Evolutionary conservation across 495 filamentous ascomycete species (phyloP), one percentile per base, ranked within the genome.

Genomic region (Pseudotulostoma volvatum): DNA sequence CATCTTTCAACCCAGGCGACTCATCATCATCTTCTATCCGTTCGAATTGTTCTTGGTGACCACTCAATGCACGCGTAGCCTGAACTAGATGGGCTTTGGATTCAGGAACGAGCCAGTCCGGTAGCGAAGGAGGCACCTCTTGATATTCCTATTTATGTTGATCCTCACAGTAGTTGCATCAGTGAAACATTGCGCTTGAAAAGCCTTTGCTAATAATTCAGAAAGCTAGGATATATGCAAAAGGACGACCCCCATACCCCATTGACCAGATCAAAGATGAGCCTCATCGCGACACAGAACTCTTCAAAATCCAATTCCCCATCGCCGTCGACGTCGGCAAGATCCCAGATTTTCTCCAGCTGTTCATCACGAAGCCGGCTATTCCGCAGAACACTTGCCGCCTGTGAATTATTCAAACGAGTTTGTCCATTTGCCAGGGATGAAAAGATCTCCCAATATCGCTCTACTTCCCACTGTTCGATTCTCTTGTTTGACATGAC

Each of bases 371-470:
- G 74, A 43, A 97, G 71, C 18, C 83, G 82, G 48, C 77, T 84
- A 73, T 97, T 96, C 66, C 93, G 92, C 57, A 97, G 80, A 37
- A 96, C 83, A 17, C 82, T 78, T 48, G 88, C 87, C 33, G 90
- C 90, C 58, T 93, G 85, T 42, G 79, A 77, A 58, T 85, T 93
- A 37, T 80, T 90, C 25, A 97, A 69, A 58, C 77, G 83, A 50
- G 79, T 67, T 44, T 81, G 79, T 57, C 87, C 88, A 58, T 80
- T 79, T 33, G 66, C 43, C 39, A 93, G 70, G 25, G 84, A 76
- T 39, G 81, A 70, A 64, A 97, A 97, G 59, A 97, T 96, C 66
- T 96, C 93, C 90, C 90, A 97, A 63, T 96, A 97, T 40, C 87
- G 84, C 53, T 94, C 85, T 50, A 97, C 81, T 59, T 97, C 92